phyloP scores from a whole-genome alignment of 768 basidiomycete species.

The Suillus decipiens region DNA sequence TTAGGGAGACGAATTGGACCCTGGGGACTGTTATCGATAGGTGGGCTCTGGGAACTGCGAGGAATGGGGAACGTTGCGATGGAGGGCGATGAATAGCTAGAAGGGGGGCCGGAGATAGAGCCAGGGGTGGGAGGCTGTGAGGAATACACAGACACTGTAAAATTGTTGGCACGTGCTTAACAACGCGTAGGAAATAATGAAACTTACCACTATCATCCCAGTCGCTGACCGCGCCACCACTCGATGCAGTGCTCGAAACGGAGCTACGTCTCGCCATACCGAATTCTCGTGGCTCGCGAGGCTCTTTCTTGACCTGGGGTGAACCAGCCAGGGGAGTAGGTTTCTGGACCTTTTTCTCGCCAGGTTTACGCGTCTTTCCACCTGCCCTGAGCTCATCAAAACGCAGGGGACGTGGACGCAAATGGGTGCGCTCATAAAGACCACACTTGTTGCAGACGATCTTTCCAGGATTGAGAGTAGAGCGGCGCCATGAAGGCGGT shows the following conservation, averaged over 20 bases:
- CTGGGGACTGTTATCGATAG: slow-evolving; percentile 46
- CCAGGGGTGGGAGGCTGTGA: slow-evolving; percentile 39
- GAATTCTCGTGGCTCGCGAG: slow-evolving; percentile 52
- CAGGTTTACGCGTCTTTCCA: slow-evolving; percentile 71
- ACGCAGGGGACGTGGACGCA: slow-evolving; percentile 78
- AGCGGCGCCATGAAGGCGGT: slow-evolving; percentile 85
- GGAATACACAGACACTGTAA: slow-evolving; percentile 28
- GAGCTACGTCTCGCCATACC: slow-evolving; percentile 58
- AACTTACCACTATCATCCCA: slow-evolving; percentile 80
- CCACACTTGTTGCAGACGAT: slow-evolving; percentile 96
- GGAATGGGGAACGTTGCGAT: slow-evolving; percentile 61
- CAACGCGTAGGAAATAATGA: not conserved
- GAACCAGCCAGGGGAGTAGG: slow-evolving; percentile 39
- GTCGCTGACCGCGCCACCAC: slow-evolving; percentile 60
- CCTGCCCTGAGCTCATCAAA: slow-evolving; percentile 88
- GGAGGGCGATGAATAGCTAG: slow-evolving; percentile 69
- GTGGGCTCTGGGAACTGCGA: slow-evolving; percentile 52
- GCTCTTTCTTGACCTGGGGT: slow-evolving; percentile 62
- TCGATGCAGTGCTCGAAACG: slow-evolving; percentile 57
- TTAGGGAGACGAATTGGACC: slow-evolving; percentile 68
- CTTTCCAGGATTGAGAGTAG: slow-evolving; percentile 87
- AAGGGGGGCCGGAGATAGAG: slow-evolving; percentile 59
- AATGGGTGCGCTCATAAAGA: slow-evolving; percentile 86
- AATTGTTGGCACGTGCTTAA: not conserved
- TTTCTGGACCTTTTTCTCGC: slow-evolving; percentile 35